Evolutionary conservation across 2,329 filamentous ascomycete species (phyloP).

Genomic region (Verticillium nonalfalfae): DNA sequence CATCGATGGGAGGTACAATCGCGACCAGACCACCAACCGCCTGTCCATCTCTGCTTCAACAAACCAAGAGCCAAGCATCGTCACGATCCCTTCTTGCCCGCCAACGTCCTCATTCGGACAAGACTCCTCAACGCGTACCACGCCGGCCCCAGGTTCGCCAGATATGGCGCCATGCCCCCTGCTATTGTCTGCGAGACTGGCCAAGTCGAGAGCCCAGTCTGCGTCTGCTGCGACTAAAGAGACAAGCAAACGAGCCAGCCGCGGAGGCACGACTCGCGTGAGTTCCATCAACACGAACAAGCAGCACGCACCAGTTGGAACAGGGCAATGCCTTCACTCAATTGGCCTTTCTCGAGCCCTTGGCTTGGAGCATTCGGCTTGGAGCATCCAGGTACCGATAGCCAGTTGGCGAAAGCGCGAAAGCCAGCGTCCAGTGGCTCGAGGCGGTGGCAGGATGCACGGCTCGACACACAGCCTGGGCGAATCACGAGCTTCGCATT

Average conservation of each 20-base stretch:
- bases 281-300: background rate
- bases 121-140: background rate
- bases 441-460: conserved; percentile 8
- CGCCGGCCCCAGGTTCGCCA: background rate
- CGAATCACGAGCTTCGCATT: conserved; percentile 17
- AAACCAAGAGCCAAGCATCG: background rate
- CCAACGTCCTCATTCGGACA: background rate
- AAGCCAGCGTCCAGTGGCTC: conserved; percentile 4
- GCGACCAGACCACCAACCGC: background rate
- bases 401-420: background rate
- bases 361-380: background rate
- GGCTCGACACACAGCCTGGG: conserved; percentile 5
- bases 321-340: background rate
- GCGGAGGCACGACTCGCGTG: background rate
- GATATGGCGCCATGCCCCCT: background rate
- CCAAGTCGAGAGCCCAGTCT: background rate
- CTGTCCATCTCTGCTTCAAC: background rate
- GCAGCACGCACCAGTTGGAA: background rate
- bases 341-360: background rate
- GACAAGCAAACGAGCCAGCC: background rate
- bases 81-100: background rate
- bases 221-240: background rate
- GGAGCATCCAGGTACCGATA: conserved; percentile 2
- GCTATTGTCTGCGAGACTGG: background rate
- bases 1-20: background rate